Percentiles rank a stretch among this genome's conserved stretches.
These are phyloP conservation scores for Russula griseocarnosa DNA, from an alignment of 768 basidiomycete species.

Conservation along the genomic window DNA sequence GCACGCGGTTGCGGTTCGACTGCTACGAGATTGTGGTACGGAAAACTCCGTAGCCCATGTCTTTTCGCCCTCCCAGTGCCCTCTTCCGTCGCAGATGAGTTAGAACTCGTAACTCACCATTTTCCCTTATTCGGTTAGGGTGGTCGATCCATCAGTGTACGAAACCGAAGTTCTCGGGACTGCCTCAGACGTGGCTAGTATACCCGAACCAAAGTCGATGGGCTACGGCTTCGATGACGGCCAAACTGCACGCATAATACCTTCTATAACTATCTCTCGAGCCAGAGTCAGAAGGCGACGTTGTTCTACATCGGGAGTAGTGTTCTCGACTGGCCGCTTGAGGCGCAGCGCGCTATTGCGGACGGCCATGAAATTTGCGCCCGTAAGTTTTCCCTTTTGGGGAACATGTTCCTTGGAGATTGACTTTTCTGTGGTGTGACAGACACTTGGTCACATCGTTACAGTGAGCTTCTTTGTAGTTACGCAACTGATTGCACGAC, in stretches of 20 bases:
- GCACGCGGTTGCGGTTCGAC: too few species aligned
- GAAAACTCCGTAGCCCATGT: too few species aligned
- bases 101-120: not conserved
- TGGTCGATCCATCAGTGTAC: slow-evolving; percentile 46
- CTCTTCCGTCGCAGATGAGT: not conserved
- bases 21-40: not conserved
- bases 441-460: slow-evolving; percentile 53
- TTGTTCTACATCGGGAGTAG: too few species aligned
- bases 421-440: not conserved
- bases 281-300: too few species aligned
- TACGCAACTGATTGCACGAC: not conserved
- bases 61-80: not conserved
- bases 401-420: too few species aligned
- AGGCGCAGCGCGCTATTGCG: too few species aligned
- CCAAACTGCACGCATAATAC: slow-evolving; percentile 62
- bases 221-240: slow-evolving; percentile 62
- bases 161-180: slow-evolving; percentile 44
- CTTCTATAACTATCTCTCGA: slow-evolving; percentile 52
- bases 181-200: slow-evolving; percentile 43
- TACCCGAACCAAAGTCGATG: slow-evolving; percentile 55
- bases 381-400: too few species aligned
- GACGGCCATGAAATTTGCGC: too few species aligned
- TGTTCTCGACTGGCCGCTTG: too few species aligned
- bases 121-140: slow-evolving; percentile 30
- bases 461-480: slow-evolving; percentile 32